Percentiles rank a stretch among this genome's conserved stretches.
Conservation (phyloP, 768 basidiomycete genomes). For the Naganishia onofrii region DNA sequence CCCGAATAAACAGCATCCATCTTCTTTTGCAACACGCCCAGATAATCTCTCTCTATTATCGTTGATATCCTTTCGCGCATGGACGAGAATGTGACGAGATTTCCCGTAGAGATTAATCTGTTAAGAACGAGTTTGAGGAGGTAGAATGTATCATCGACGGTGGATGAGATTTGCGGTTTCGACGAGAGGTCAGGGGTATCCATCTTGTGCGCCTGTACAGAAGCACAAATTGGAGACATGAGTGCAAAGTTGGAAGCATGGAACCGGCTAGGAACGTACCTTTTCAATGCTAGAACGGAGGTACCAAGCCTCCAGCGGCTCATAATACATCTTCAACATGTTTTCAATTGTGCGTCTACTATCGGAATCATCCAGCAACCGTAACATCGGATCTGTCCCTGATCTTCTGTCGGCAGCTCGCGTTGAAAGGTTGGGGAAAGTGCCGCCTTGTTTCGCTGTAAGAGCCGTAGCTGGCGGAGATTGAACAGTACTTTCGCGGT, state of each 20-base stretch:
- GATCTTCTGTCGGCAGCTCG: too few relatives aligned
- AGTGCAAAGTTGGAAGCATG: neutral
- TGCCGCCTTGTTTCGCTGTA: slow-evolving; percentile 2
- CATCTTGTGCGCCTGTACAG: slow-evolving; percentile 78
- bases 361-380: slow-evolving; percentile 43
- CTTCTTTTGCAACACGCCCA: slow-evolving; percentile 73
- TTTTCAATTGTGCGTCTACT: slow-evolving; percentile 61
- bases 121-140: slow-evolving; percentile 80
- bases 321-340: slow-evolving; percentile 71
- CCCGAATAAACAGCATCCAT: slow-evolving; percentile 77
- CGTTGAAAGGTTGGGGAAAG: neutral
- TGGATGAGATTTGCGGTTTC: slow-evolving; percentile 56
- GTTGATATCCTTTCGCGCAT: slow-evolving; percentile 66
- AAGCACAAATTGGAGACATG: neutral
- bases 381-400: neutral
- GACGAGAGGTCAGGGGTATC: slow-evolving; percentile 70
- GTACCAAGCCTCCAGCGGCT: slow-evolving; percentile 91
- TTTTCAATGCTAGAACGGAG: slow-evolving; percentile 80
- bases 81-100: slow-evolving; percentile 60
- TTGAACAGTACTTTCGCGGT: neutral
- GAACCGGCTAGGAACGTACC: slow-evolving; percentile 54
- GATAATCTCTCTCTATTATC: slow-evolving; percentile 77
- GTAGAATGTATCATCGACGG: slow-evolving; percentile 86
- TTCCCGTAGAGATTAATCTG: slow-evolving; percentile 75
- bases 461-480: neutral